Evolutionary conservation across 208 protist species (phyloP), one percentile per base, ranked within the genome.

Genomic region (Acanthamoeba healyi): DNA sequence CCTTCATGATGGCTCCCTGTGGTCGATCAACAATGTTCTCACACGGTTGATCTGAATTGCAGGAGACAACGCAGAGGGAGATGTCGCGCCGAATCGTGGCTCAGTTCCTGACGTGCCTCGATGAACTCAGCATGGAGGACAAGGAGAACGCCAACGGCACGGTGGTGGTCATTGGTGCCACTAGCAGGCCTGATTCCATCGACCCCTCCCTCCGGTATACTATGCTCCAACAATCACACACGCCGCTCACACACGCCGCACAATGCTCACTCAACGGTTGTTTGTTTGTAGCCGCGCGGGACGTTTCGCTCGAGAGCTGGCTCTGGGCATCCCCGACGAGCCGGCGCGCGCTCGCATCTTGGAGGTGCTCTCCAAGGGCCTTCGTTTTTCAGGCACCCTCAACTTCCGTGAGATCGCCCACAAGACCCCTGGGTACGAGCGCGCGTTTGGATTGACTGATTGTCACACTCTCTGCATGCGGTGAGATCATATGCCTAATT

Each of bases 251-350:
- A 49, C 44, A 34, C 32, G 36, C 4, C 44, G 12, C 44, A 49
- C 44, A 4, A 12, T 4, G 12, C 44, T 24, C 65, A 74, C 65
- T 15, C 29, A 7, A 42, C 65, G 7, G 65, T 3, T 26, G 65
- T 38, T 19, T 74, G 12, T 98, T 5, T 95, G 99, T 63, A 97
- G 99, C 46, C 97, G 99, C 49, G 98, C 98, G 56, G 99, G 99
- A 26, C 98, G 99, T 61, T 99, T 99, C 95, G 99, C 99, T 87
- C 96, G 98, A 63, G 99, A 99, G 95, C 99, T 99, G 81, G 95
- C 95, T 15, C 92, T 99, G 4, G 98, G 98, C 92, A 99, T 99
- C 56, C 99, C 99, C 26, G 98, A 98, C 81, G 97, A 98, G 84
- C 95, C 98, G 58, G 97, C 98, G 94, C 96, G 99, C 42, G 95